A percentile compares a stretch with the other conserved stretches of the same genome.
These are phyloP conservation scores for Canna indica DNA, from an alignment of 176 grass and related monocot species.

Conservation along the genomic window DNA sequence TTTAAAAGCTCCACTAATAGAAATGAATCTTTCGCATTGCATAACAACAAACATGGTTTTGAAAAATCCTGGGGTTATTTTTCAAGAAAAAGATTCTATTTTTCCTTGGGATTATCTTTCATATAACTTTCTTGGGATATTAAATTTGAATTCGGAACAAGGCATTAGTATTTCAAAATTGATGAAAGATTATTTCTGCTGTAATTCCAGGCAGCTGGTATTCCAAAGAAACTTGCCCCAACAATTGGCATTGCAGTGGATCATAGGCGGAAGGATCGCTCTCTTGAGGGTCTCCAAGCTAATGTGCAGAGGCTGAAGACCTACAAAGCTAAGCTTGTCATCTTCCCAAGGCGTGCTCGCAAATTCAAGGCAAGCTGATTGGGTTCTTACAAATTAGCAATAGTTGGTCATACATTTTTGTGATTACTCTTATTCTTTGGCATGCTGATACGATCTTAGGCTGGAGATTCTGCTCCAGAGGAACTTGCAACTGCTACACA, in stretches of 20 bases:
- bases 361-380: conserved; percentile 7
- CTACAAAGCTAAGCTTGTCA: conserved; percentile 12
- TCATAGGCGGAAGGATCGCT: conserved; percentile 58
- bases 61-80: too few relatives aligned
- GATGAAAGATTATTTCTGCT: not conserved
- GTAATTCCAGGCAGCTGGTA: conserved; percentile 40
- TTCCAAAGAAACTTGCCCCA: conserved; percentile 58
- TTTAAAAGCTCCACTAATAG: too few relatives aligned
- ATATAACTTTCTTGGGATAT: too few relatives aligned
- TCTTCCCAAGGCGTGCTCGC: conserved; percentile 11
- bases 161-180: not conserved
- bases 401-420: not conserved
- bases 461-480: conserved; percentile 15
- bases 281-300: conserved; percentile 59
- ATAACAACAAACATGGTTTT: too few relatives aligned
- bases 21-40: too few relatives aligned
- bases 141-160: too few relatives aligned
- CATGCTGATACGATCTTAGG: not conserved
- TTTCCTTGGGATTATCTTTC: too few relatives aligned
- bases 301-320: conserved; percentile 16
- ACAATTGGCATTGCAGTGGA: conserved; percentile 80
- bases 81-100: too few relatives aligned
- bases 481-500: conserved; percentile 15
- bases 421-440: not conserved
- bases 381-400: not conserved